Evolutionary conservation across 2,329 filamentous ascomycete genomes (phyloP).

Genomic region (Aaosphaeria pasadenensis): DNA sequence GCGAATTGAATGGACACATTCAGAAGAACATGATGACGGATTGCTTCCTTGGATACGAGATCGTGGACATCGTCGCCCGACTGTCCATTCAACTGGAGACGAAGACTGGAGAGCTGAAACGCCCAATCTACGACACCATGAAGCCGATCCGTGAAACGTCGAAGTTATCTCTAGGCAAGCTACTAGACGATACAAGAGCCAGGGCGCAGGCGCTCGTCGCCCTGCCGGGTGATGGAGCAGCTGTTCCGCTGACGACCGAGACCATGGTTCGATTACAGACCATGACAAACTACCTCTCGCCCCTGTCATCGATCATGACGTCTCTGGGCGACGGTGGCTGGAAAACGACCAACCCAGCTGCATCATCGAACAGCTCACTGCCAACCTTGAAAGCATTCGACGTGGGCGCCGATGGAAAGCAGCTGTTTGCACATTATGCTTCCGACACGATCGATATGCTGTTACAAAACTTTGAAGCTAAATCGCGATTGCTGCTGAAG

Average conservation of each 20-base stretch:
- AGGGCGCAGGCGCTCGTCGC: slow-evolving; percentile 63
- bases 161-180: slow-evolving; percentile 76
- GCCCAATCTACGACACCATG: slow-evolving; percentile 76
- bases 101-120: slow-evolving; percentile 81
- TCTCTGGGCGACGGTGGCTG: slow-evolving; percentile 92
- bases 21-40: slow-evolving; percentile 83
- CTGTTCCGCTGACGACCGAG: slow-evolving; percentile 75
- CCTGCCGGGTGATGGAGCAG: slow-evolving; percentile 74
- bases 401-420: slow-evolving; percentile 80
- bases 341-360: slow-evolving; percentile 51
- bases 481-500: slow-evolving; percentile 69
- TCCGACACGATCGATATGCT: slow-evolving; percentile 83
- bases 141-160: slow-evolving; percentile 90
- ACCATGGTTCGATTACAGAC: slow-evolving; percentile 83
- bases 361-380: slow-evolving; percentile 60
- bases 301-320: slow-evolving; percentile 85
- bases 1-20: slow-evolving; percentile 87
- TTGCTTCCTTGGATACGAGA: slow-evolving; percentile 92
- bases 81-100: slow-evolving; percentile 77
- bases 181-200: slow-evolving; percentile 79
- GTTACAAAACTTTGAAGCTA: slow-evolving; percentile 70
- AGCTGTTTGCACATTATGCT: slow-evolving; percentile 87
- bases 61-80: slow-evolving; percentile 82
- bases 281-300: slow-evolving; percentile 81
- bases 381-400: slow-evolving; percentile 78